These are phyloP conservation scores for Myxozyma lipomycoides DNA, from an alignment of 805 yeast genomes.

Conservation along the genomic window DNA sequence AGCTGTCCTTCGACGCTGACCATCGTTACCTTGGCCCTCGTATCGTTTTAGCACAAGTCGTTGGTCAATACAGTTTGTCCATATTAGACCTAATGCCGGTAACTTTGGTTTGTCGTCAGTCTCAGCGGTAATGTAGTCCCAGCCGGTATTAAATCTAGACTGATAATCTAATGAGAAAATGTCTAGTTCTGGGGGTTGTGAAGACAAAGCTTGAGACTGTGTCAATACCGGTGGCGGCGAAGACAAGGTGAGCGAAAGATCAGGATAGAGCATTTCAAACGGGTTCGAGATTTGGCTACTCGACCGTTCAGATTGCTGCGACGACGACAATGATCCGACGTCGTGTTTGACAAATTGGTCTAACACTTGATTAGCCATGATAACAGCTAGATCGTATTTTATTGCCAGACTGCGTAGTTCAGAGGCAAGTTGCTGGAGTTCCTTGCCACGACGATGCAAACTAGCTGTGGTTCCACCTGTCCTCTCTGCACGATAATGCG, in stretches of 20 bases:
- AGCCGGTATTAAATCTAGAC: conserved; percentile 68
- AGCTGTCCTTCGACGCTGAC: conserved; percentile 35
- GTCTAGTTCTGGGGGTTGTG: conserved; percentile 24
- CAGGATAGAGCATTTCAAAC: not conserved
- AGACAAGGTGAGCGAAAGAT: not conserved
- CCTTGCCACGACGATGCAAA: conserved; percentile 31
- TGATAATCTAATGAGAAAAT: conserved; percentile 57
- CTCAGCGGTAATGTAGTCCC: conserved; percentile 50
- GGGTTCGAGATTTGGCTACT: not conserved
- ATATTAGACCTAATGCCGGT: conserved; percentile 54
- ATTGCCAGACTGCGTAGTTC: conserved; percentile 50
- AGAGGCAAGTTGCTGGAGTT: conserved; percentile 40
- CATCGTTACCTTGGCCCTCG: conserved; percentile 21
- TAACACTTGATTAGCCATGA: conserved; percentile 76
- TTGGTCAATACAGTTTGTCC: conserved; percentile 52
- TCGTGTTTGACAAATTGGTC: conserved; percentile 40
- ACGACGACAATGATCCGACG: not conserved
- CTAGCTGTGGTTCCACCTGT: conserved; percentile 35
- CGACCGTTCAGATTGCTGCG: not conserved
- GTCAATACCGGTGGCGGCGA: not conserved
- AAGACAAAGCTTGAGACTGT: not conserved
- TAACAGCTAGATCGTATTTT: conserved; percentile 52
- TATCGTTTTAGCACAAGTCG: conserved; percentile 41
- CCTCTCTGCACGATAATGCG: conserved; percentile 63
- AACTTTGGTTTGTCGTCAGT: conserved; percentile 32